A percentile compares a stretch with the other conserved stretches of the same genome.
phyloP scores from a whole-genome alignment of 2,329 filamentous ascomycete genomes.

The Aureobasidium uvarum region DNA sequence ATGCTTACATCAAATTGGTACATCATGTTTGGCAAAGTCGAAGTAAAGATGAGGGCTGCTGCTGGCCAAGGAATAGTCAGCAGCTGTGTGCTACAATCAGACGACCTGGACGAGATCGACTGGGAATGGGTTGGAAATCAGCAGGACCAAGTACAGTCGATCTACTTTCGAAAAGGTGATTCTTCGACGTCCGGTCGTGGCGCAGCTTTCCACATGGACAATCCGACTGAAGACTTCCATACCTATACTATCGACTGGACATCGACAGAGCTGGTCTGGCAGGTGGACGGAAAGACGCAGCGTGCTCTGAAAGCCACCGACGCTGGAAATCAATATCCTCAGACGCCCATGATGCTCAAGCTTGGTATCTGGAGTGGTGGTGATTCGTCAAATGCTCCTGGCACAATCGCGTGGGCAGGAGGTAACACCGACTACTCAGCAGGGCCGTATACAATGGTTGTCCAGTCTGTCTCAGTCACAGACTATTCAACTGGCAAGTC shows the following conservation, averaged over 20 bases:
- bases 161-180: conserved; percentile 94
- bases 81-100: conserved; percentile 85
- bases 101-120: conserved; percentile 93
- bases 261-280: conserved; percentile 78
- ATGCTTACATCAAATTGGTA: conserved; percentile 90
- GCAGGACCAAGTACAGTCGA: conserved; percentile 78
- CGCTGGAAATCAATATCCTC: conserved; percentile 79
- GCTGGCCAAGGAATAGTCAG: conserved; percentile 90
- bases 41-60: conserved; percentile 80
- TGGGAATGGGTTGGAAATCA: conserved; percentile 91
- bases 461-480: conserved; percentile 71
- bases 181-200: conserved; percentile 85
- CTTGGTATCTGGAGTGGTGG: conserved; percentile 91
- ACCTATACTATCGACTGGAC: conserved; percentile 96
- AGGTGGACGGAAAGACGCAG: conserved; percentile 72
- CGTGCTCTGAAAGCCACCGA: conserved; percentile 69
- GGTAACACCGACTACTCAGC: conserved; percentile 79
- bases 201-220: conserved; percentile 66
- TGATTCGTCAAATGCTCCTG: conserved; percentile 71
- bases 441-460: conserved; percentile 83
- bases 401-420: conserved; percentile 87
- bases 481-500: conserved; percentile 91
- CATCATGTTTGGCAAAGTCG: conserved; percentile 97
- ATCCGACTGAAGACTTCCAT: conserved; percentile 73
- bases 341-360: conserved; percentile 93